A percentile compares a stretch with the other conserved stretches of the same genome.
These are phyloP conservation scores for Elsinoe arachidis DNA, from an alignment of 2,329 filamentous ascomycete genomes.

Conservation along the genomic window DNA sequence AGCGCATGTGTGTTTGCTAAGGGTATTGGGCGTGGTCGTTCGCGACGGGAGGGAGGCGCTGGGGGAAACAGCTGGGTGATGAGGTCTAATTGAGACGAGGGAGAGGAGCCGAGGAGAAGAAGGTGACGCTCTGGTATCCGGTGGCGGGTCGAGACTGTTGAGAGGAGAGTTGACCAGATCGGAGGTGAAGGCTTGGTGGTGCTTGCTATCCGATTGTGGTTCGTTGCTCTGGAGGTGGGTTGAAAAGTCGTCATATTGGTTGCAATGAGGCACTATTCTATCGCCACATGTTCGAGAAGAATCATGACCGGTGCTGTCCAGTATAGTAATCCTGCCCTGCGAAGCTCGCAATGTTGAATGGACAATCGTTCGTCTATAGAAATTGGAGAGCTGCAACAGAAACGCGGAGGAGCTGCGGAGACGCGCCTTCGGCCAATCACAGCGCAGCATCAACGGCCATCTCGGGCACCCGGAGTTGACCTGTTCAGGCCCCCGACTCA, in stretches of 20 bases:
- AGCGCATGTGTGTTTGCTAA: conserved; percentile 87
- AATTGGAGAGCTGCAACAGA: not conserved
- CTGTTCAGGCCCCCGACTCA: too few relatives aligned
- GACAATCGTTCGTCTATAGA: not conserved
- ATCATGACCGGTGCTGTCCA: not conserved
- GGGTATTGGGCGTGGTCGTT: conserved; percentile 40
- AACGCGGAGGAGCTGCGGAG: not conserved
- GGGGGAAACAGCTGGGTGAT: conserved; percentile 45
- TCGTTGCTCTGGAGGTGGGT: not conserved
- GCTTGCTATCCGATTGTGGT: conserved; percentile 1
- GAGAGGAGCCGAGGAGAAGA: conserved; percentile 72
- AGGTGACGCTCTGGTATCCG: conserved; percentile 86
- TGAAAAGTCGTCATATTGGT: not conserved
- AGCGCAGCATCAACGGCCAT: not conserved
- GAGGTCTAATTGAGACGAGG: conserved; percentile 77
- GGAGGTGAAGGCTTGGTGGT: not conserved
- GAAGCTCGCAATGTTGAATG: too few relatives aligned
- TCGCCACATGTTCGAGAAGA: not conserved
- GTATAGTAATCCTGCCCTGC: not conserved
- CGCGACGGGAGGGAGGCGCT: conserved; percentile 5
- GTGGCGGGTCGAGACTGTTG: conserved; percentile 82
- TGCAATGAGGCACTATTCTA: not conserved
- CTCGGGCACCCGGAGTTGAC: too few relatives aligned
- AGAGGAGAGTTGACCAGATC: conserved; percentile 90
- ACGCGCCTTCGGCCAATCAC: not conserved